These are phyloP conservation scores for Pseudogymnoascus sp. DNA, from an alignment of 2,329 filamentous ascomycete genomes.

Conservation along the genomic window DNA sequence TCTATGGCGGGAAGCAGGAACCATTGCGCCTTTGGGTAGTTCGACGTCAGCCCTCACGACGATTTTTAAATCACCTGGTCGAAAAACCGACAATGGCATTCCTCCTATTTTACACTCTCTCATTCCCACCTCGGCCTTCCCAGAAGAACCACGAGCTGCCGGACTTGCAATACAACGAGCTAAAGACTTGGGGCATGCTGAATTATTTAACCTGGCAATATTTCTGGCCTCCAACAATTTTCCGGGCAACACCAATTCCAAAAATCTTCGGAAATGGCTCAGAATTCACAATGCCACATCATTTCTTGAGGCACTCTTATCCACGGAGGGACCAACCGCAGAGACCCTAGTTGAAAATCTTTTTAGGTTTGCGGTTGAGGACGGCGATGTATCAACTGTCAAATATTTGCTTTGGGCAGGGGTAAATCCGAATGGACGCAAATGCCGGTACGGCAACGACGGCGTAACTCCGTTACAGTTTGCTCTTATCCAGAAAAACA, in stretches of 20 bases:
- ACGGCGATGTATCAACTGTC: slow-evolving; percentile 11
- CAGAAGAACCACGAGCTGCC: background rate
- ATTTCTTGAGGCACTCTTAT: slow-evolving; percentile 10
- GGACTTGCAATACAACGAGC: background rate
- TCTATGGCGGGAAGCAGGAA: background rate
- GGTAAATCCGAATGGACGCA: slow-evolving; percentile 12
- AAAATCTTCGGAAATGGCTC: slow-evolving; percentile 9
- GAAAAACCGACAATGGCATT: background rate
- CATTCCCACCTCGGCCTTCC: background rate
- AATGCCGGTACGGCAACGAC: background rate
- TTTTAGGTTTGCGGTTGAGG: slow-evolving; percentile 12
- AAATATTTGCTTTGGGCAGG: slow-evolving; percentile 11
- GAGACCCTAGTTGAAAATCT: slow-evolving; percentile 12
- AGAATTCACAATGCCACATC: background rate
- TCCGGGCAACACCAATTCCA: background rate
- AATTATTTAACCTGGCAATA: background rate
- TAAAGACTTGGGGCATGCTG: background rate
- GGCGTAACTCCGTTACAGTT: background rate
- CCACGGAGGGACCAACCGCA: slow-evolving; percentile 10
- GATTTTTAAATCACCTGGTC: background rate
- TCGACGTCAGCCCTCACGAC: background rate
- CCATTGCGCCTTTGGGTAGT: background rate
- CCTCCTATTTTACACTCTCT: background rate
- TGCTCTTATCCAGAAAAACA: background rate
- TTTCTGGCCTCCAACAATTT: slow-evolving; percentile 5